Base-by-base conservation (phyloP, 2,329 filamentous ascomycete species). In the Lachnellula arida region DNA sequence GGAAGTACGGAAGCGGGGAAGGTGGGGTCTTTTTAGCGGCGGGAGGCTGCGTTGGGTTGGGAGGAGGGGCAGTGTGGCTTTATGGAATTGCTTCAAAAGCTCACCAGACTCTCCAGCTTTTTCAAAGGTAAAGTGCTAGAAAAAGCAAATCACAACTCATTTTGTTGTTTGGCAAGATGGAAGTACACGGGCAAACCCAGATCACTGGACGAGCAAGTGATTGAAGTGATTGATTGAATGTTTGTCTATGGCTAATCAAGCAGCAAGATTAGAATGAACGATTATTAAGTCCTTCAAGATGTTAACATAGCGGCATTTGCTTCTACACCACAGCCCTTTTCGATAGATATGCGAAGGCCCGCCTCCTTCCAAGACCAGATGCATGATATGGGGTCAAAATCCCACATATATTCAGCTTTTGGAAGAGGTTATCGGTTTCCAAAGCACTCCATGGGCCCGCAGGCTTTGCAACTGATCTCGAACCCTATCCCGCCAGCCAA, bases 21-120 rank as follows among this genome's bases (percentile, higher is more conserved):
- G 53, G 22, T 42, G 49, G 46, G 49, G 42, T 35, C 2, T 14
- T 3, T 23, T 40, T 57, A 42, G 52, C 35, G 44, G 37, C 54
- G 56, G 54, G 49, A 50, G n/a, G 28, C 28, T 40, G 57, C 54
- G 40, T 53, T 57, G 53, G 9, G 28, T 7, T 28, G 9, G 28
- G 54, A n/a, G 49, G 51, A 46, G 51, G 51, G 51, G 37, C 25
- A 49, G 11, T 32, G 25, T 32, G 19, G 28, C 40, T 46, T 51
- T 2, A 17, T 15, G 39, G 15, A 7, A 40, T 40, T 23, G n/a
- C 11, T 44, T 44, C 19, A 34, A 19, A 15, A 46, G 14, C 17
- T 39, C 22, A 47, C 44, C 19, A 47, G 14, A 47, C 22, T 32
- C 28, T 32, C 28, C 9, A 40, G 37, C 15, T 40, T 44, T 44